Evolutionary conservation across 2,329 filamentous ascomycete genomes (phyloP).

Genomic region (Hymenoscyphus albidus): DNA sequence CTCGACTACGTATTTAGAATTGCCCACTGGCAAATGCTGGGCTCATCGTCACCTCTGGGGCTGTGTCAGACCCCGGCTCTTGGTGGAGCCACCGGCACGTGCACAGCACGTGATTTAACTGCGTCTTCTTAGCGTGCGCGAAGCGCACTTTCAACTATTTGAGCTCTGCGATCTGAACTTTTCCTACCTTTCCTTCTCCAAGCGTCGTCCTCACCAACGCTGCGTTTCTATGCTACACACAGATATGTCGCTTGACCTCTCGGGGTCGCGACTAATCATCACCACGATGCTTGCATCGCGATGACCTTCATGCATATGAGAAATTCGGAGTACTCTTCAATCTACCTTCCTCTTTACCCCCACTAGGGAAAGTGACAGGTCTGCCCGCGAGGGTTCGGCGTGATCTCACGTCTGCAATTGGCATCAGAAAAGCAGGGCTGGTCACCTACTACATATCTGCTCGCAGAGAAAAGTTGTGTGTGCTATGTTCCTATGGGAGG

Average conservation of each 20-base stretch:
- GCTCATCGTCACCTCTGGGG: background rate
- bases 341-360: conserved; percentile 43
- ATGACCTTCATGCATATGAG: conserved; percentile 67
- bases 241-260: conserved; percentile 43
- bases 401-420: conserved; percentile 77
- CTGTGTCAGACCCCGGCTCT: background rate
- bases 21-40: background rate
- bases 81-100: background rate
- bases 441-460: conserved; percentile 33
- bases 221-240: conserved; percentile 94
- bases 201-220: conserved; percentile 85
- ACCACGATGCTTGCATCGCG: conserved; percentile 23
- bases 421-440: conserved; percentile 85
- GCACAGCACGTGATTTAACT: background rate
- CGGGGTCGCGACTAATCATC: conserved; percentile 33
- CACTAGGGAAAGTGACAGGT: conserved; percentile 42
- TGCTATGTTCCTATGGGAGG: conserved; percentile 71
- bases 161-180: background rate
- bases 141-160: conserved; percentile 8
- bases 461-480: conserved; percentile 37
- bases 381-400: conserved; percentile 87
- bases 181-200: conserved; percentile 43
- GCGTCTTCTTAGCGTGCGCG: conserved; percentile 7
- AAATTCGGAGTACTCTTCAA: conserved; percentile 99
- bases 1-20: too few species aligned